These are phyloP conservation scores for Candida tammaniensis DNA, from an alignment of 805 yeast genomes.

Conservation along the genomic window DNA sequence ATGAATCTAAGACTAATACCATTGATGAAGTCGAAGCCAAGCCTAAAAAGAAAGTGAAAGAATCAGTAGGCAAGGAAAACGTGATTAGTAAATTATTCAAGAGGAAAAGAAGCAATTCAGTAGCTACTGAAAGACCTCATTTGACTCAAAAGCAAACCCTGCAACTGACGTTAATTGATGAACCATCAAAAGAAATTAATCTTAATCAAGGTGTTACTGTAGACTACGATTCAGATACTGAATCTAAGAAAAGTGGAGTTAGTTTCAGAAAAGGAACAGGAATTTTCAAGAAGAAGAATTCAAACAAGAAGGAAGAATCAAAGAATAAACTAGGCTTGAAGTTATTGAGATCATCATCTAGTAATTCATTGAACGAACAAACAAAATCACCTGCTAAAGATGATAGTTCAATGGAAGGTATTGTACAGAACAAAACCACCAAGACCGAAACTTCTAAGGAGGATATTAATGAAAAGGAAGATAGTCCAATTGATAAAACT, in stretches of 20 bases:
- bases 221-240: constrained; percentile 25
- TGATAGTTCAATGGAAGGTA: constrained; percentile 7
- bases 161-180: neutral
- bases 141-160: neutral
- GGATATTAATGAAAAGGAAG: neutral
- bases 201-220: constrained; percentile 20
- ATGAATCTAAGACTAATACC: no score
- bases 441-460: constrained; percentile 1
- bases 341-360: constrained; percentile 10
- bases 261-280: constrained; percentile 6
- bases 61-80: constrained; percentile 31
- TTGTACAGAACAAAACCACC: neutral
- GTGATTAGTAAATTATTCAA: constrained; percentile 41
- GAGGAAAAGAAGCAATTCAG: constrained; percentile 25
- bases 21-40: constrained; percentile 6
- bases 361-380: constrained; percentile 10
- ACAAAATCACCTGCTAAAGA: constrained; percentile 1
- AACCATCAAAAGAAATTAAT: neutral
- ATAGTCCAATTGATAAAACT: neutral
- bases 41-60: constrained; percentile 10
- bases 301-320: constrained; percentile 11
- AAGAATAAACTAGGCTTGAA: constrained; percentile 14
- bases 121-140: no score
- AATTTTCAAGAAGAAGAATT: constrained; percentile 18
- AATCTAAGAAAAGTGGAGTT: constrained; percentile 5